These are phyloP conservation scores for Trametes elegans DNA, from an alignment of 768 basidiomycete genomes.

Conservation along the genomic window DNA sequence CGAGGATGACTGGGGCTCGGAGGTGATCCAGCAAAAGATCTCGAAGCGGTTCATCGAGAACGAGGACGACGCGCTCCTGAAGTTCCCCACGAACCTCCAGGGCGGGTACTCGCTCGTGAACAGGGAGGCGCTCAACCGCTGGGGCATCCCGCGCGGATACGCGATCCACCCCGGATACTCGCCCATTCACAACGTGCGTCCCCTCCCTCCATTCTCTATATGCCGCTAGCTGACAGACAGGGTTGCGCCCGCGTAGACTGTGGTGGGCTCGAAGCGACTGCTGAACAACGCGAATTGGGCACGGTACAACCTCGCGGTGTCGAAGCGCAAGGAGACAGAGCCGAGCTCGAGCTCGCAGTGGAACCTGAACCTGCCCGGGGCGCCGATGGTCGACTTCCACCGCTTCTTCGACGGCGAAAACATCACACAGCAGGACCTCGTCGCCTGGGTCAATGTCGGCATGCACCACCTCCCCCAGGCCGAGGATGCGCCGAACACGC, in stretches of 20 bases:
- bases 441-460: slow-evolving; percentile 65
- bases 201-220: neutral
- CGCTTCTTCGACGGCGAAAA: slow-evolving; percentile 64
- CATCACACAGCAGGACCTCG: slow-evolving; percentile 62
- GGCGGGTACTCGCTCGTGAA: slow-evolving; percentile 59
- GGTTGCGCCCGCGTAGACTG: slow-evolving; percentile 40
- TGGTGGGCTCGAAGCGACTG: slow-evolving; percentile 57
- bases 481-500: slow-evolving; percentile 62
- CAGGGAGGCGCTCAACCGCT: slow-evolving; percentile 47
- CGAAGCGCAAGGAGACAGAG: slow-evolving; percentile 59
- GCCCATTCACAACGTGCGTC: slow-evolving; percentile 46
- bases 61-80: slow-evolving; percentile 51
- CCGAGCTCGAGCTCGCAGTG: slow-evolving; percentile 56
- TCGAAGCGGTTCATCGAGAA: slow-evolving; percentile 45
- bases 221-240: neutral
- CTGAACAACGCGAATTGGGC: slow-evolving; percentile 67
- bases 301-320: slow-evolving; percentile 58
- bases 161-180: slow-evolving; percentile 59
- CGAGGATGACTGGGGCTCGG: slow-evolving; percentile 55
- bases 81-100: slow-evolving; percentile 53
- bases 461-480: slow-evolving; percentile 67
- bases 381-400: slow-evolving; percentile 55
- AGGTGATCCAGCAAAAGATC: slow-evolving; percentile 54
- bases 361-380: slow-evolving; percentile 61
- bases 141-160: slow-evolving; percentile 59